Evolutionary conservation across 345 rosid genomes (phyloP).

Genomic region (Streptanthus diversifolius): DNA sequence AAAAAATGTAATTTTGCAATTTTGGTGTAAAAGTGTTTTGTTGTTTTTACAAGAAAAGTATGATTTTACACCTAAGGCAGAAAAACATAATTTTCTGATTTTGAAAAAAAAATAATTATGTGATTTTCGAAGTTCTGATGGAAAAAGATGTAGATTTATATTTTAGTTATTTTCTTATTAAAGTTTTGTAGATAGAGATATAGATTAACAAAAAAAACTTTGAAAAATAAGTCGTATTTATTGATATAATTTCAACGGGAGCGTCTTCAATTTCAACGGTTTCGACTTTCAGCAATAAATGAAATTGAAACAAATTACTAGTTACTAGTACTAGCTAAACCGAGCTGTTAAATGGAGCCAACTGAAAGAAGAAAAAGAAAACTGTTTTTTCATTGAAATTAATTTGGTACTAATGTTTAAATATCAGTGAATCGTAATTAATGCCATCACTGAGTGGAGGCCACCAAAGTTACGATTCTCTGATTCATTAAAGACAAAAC

Average conservation of each 20-base stretch:
- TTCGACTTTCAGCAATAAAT: neutral
- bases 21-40: too few species aligned
- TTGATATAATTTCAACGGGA: neutral
- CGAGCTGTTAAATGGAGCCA: neutral
- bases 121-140: too few species aligned
- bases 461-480: slow-evolving; percentile 13
- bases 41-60: too few species aligned
- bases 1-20: too few species aligned
- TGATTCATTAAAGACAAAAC: slow-evolving; percentile 23
- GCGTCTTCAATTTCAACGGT: neutral
- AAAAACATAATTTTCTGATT: too few species aligned
- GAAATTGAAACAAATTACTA: neutral
- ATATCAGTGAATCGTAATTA: neutral
- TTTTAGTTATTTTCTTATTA: too few species aligned
- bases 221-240: neutral
- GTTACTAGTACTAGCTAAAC: neutral
- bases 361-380: neutral
- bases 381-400: neutral
- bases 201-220: too few species aligned
- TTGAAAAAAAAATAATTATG: too few species aligned
- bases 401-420: neutral
- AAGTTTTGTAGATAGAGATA: too few species aligned
- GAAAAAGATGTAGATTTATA: too few species aligned
- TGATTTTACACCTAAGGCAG: too few species aligned
- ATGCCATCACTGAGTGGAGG: slow-evolving; percentile 18